A percentile compares a stretch with the other conserved stretches of the same genome.
phyloP scores from a whole-genome alignment of 257 asterid species.

The Thymus quinquecostatus region DNA sequence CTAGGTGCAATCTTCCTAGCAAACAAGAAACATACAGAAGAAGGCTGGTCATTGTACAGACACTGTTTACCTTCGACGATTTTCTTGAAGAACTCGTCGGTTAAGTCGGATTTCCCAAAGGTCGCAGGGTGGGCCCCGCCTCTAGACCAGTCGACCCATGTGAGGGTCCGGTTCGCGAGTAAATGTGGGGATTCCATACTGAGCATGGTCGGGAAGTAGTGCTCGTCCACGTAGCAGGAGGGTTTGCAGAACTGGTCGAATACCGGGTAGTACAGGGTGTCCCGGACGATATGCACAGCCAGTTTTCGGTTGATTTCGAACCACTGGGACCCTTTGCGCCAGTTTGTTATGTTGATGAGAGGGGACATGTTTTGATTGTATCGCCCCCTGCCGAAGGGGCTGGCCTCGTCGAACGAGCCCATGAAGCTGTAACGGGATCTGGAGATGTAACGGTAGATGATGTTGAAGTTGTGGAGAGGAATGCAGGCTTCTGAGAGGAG shows the following conservation, averaged over 20 bases:
- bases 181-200: constrained; percentile 59
- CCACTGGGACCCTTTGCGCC: constrained; percentile 70
- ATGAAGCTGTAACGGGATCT: constrained; percentile 58
- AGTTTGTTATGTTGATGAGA: constrained; percentile 43
- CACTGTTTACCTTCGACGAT: constrained; percentile 47
- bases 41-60: constrained; percentile 68
- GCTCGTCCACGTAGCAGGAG: constrained; percentile 60
- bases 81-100: constrained; percentile 53
- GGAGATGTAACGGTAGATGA: constrained; percentile 47
- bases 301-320: constrained; percentile 48
- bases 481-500: constrained; percentile 77
- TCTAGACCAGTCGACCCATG: constrained; percentile 95
- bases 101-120: constrained; percentile 64
- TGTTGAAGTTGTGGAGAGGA: constrained; percentile 53
- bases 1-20: constrained; percentile 85
- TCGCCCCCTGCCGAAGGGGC: constrained; percentile 57
- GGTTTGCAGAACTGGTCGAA: constrained; percentile 54
- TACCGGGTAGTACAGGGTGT: constrained; percentile 43
- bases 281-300: constrained; percentile 45
- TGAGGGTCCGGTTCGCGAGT: constrained; percentile 77
- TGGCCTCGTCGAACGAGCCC: constrained; percentile 50
- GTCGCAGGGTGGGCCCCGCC: constrained; percentile 96
- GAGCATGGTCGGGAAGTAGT: constrained; percentile 69
- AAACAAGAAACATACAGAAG: constrained; percentile 68
- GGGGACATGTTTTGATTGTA: constrained; percentile 49